phyloP scores from a whole-genome alignment of 2,329 filamentous ascomycete genomes.

The Xylaria sp. region DNA sequence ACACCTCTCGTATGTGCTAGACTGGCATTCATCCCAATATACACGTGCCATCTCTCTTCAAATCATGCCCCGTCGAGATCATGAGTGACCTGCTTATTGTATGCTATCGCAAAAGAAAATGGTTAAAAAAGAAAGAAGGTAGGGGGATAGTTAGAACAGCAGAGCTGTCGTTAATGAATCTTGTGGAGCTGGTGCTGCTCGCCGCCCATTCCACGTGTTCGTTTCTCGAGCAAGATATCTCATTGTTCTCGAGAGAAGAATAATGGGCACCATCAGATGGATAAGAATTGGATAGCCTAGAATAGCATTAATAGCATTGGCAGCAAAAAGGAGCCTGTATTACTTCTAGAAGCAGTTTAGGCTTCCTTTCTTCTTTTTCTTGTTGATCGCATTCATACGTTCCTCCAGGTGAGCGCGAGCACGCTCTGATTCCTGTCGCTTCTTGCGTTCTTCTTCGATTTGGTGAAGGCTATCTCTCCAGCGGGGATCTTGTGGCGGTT shows the following conservation, averaged over 20 bases:
- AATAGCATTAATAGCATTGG: constrained; percentile 38
- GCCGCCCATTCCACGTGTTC: background rate
- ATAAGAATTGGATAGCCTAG: constrained; percentile 5
- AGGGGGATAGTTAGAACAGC: constrained; percentile 27
- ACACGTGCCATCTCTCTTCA: constrained; percentile 45
- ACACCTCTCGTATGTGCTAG: constrained; percentile 25
- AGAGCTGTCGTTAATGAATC: constrained; percentile 13
- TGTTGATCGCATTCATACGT: constrained; percentile 90
- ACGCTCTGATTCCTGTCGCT: constrained; percentile 88
- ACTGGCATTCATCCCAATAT: constrained; percentile 40
- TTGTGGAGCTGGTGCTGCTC: constrained; percentile 23
- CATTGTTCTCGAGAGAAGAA: background rate
- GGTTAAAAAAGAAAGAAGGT: constrained; percentile 35
- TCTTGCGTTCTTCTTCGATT: constrained; percentile 95
- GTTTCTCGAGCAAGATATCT: background rate
- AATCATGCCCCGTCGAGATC: constrained; percentile 48
- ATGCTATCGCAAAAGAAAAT: constrained; percentile 37
- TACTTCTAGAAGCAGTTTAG: constrained; percentile 91
- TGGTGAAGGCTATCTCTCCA: constrained; percentile 78
- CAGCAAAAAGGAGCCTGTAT: constrained; percentile 34
- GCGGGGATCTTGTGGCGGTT: constrained; percentile 65
- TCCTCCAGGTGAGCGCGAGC: constrained; percentile 91
- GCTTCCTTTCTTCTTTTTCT: constrained; percentile 95
- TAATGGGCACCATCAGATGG: constrained; percentile 8
- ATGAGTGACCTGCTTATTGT: constrained; percentile 37